These are phyloP conservation scores for Oryza meridionalis DNA, from an alignment of 176 grass and related monocot genomes.

Conservation along the genomic window DNA sequence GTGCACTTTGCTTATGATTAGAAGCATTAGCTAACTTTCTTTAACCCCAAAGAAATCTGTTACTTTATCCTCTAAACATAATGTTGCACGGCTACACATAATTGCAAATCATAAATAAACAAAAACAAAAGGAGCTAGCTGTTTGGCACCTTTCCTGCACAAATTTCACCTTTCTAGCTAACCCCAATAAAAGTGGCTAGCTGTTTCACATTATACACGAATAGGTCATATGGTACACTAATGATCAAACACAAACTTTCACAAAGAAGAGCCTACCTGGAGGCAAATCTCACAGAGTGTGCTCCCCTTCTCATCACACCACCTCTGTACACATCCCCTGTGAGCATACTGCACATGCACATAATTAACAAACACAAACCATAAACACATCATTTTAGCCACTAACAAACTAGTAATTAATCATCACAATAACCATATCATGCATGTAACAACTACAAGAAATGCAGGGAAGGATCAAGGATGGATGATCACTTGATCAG, in stretches of 20 bases:
- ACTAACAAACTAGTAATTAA: neutral
- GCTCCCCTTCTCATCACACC: conserved; percentile 97
- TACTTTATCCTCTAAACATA: conserved; percentile 31
- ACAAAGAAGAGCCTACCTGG: conserved; percentile 56
- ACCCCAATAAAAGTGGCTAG: neutral
- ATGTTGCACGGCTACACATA: conserved; percentile 31
- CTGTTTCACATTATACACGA: neutral
- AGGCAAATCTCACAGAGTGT: conserved; percentile 90
- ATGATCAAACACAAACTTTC: neutral
- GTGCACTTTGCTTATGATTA: conserved; percentile 26
- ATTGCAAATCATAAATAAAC: conserved; percentile 5
- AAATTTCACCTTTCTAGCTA: conserved; percentile 12
- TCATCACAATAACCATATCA: neutral
- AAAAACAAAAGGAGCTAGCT: neutral
- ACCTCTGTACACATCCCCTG: conserved; percentile 90
- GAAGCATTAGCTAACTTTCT: conserved; percentile 48
- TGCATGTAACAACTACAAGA: neutral
- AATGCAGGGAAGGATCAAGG: neutral
- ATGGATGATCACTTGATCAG: neutral
- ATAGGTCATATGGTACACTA: neutral
- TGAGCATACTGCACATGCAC: conserved; percentile 70
- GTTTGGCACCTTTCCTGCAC: conserved; percentile 3
- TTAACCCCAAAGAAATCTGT: conserved; percentile 26
- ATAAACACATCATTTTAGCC: neutral
- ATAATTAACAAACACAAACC: neutral